These are phyloP conservation scores for Thelephora ganbajun DNA, from an alignment of 768 basidiomycete species.

Conservation along the genomic window DNA sequence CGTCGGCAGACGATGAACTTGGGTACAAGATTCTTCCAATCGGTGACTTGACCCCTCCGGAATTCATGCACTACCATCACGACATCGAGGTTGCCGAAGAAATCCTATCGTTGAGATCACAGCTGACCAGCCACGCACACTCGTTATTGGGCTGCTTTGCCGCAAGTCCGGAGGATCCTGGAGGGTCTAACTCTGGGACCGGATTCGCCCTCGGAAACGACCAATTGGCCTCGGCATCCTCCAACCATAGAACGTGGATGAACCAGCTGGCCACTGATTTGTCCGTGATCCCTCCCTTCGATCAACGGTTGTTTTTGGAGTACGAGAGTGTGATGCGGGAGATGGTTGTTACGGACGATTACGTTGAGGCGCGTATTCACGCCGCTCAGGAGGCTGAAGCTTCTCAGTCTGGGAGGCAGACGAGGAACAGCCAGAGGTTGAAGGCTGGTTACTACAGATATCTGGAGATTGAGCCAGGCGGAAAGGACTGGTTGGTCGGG, in stretches of 20 bases:
- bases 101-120: neutral
- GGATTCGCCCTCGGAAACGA: neutral
- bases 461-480: constrained; percentile 24
- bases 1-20: constrained; percentile 7
- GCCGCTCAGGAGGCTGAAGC: neutral
- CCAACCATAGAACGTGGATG: neutral
- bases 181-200: neutral
- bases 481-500: constrained; percentile 19
- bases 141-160: neutral
- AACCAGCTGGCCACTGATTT: neutral
- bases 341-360: too few species aligned
- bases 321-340: too few species aligned
- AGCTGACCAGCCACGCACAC: too few species aligned
- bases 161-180: neutral
- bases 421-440: constrained; percentile 40
- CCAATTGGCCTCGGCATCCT: neutral
- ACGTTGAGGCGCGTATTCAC: neutral
- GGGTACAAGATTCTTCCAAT: constrained; percentile 8
- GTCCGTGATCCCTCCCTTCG: too few species aligned
- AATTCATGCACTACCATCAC: constrained; percentile 6
- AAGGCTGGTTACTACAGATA: constrained; percentile 4
- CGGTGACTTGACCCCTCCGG: constrained; percentile 3
- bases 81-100: constrained; percentile 5
- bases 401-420: constrained; percentile 21
- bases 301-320: too few species aligned